These are phyloP conservation scores for Ophiostoma ips DNA, from an alignment of 2,329 filamentous ascomycete genomes.

Conservation along the genomic window DNA sequence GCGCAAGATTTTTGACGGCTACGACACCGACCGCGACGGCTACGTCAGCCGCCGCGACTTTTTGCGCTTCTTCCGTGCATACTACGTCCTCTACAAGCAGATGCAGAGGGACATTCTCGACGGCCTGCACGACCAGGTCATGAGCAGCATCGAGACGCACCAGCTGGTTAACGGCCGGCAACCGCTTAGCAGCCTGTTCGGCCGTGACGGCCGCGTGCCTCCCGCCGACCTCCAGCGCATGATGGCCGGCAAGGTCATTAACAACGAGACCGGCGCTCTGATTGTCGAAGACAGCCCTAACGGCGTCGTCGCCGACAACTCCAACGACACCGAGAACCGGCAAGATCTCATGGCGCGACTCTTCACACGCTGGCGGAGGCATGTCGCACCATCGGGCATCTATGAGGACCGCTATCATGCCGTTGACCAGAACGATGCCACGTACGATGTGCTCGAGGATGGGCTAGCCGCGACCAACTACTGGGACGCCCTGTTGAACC, in stretches of 20 bases:
- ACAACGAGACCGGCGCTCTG: slow-evolving; percentile 45
- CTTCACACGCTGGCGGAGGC: slow-evolving; percentile 23
- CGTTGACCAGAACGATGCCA: neutral
- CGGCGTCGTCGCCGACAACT: slow-evolving; percentile 44
- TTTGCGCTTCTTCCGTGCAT: slow-evolving; percentile 79
- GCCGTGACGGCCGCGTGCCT: slow-evolving; percentile 56
- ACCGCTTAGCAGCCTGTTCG: slow-evolving; percentile 61
- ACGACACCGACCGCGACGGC: slow-evolving; percentile 81
- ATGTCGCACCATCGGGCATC: neutral
- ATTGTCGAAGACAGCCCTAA: slow-evolving; percentile 44
- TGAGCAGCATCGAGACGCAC: slow-evolving; percentile 60
- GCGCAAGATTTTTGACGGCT: slow-evolving; percentile 48
- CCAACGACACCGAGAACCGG: slow-evolving; percentile 30
- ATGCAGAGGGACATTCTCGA: slow-evolving; percentile 75
- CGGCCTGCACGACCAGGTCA: slow-evolving; percentile 62
- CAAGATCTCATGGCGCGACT: slow-evolving; percentile 20
- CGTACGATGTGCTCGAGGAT: slow-evolving; percentile 10
- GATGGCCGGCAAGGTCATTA: slow-evolving; percentile 53
- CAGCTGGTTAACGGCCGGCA: slow-evolving; percentile 64
- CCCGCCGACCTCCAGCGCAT: slow-evolving; percentile 44
- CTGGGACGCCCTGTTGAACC: slow-evolving; percentile 30
- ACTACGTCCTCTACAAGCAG: slow-evolving; percentile 81
- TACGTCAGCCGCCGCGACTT: slow-evolving; percentile 79
- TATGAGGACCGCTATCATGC: slow-evolving; percentile 2
- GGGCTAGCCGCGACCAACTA: slow-evolving; percentile 25